Percentiles rank a stretch among this genome's conserved stretches.
Evolutionary conservation across 345 rosid genomes (phyloP).

Genomic region (Excoecaria cochinchinensis): DNA sequence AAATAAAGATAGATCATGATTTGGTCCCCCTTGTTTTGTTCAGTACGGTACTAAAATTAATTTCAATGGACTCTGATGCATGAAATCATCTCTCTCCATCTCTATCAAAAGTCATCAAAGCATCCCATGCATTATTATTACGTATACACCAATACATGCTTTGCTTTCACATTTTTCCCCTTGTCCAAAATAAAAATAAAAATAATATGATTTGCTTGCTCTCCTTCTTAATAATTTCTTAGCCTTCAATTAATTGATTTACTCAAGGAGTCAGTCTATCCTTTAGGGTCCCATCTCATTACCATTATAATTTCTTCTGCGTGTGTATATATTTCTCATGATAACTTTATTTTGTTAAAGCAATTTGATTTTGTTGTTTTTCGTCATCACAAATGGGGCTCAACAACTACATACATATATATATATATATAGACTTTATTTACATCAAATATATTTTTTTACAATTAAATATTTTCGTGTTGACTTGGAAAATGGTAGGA

Average conservation of each 20-base stretch:
- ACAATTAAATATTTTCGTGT: no score
- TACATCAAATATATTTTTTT: no score
- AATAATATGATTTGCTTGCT: neutral
- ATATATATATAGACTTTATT: no score
- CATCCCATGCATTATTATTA: slow-evolving; percentile 61
- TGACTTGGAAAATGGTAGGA: no score
- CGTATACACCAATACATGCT: slow-evolving; percentile 47
- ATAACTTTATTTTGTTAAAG: no score
- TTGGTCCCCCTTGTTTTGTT: slow-evolving; percentile 25
- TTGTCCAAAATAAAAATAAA: neutral
- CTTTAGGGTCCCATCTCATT: slow-evolving; percentile 23
- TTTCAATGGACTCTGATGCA: slow-evolving; percentile 23
- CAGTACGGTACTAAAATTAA: neutral
- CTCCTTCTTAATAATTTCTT: neutral
- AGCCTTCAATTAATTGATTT: no score
- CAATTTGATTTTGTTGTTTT: no score
- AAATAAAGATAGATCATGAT: neutral
- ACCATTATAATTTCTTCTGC: neutral
- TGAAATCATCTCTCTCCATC: slow-evolving; percentile 23
- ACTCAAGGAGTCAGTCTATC: neutral
- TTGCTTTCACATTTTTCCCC: slow-evolving; percentile 20
- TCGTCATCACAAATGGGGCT: no score
- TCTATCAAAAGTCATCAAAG: slow-evolving; percentile 26
- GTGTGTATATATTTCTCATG: no score
- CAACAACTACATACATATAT: no score